A percentile compares a stretch with the other conserved stretches of the same genome.
These are phyloP conservation scores for Selaginella moellendorffii DNA, from an alignment of 75 land plant genomes.

Conservation along the genomic window DNA sequence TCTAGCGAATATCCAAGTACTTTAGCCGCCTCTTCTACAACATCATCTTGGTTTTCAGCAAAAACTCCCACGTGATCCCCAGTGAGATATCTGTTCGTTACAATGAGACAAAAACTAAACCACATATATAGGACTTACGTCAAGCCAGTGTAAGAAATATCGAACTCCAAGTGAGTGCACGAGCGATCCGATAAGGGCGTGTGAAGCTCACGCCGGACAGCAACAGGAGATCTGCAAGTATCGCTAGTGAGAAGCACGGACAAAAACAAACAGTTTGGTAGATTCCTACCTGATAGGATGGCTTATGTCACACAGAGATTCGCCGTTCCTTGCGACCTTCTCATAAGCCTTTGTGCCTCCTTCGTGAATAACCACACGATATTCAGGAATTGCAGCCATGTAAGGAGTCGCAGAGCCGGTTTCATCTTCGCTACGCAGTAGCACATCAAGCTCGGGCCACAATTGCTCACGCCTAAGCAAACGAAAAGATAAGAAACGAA, in stretches of 20 bases:
- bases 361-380: background rate
- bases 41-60: constrained; percentile 5
- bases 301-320: background rate
- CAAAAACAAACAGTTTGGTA: background rate
- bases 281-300: constrained; percentile 3
- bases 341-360: background rate
- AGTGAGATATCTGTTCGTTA: background rate
- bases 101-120: background rate
- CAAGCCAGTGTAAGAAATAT: background rate
- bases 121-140: background rate
- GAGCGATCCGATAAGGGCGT: background rate
- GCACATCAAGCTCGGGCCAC: constrained; percentile 7
- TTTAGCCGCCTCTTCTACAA: constrained; percentile 7
- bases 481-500: background rate
- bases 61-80: constrained; percentile 7
- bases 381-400: constrained; percentile 1
- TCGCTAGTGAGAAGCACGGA: background rate
- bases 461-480: constrained; percentile 7
- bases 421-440: background rate
- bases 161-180: constrained; percentile 6
- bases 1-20: background rate
- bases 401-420: background rate
- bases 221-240: constrained; percentile 1
- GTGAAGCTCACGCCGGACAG: constrained; percentile 1
- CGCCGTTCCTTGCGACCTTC: background rate